Base-by-base conservation (phyloP, 176 grass and related monocot genomes). In the Olyra latifolia region DNA sequence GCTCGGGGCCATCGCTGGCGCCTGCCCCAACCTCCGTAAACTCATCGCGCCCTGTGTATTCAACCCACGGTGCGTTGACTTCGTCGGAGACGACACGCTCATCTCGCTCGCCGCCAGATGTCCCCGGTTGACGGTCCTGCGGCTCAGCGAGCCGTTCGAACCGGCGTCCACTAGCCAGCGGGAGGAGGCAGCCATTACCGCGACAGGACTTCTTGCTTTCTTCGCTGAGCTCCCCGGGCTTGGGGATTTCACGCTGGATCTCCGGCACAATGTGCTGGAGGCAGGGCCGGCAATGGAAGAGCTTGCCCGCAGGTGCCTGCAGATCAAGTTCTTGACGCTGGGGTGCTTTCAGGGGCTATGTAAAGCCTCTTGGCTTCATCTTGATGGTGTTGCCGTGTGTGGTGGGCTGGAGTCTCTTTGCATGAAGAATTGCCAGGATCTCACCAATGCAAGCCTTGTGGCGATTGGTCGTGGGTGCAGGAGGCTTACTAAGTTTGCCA, bases 261-360 rank as follows among this genome's bases (percentile, higher is more conserved):
- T 99, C 25, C 88, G 80, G 72, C 91, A 96, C 56, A 88, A 87
- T 59, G 87, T 99, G 64, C 82, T 76, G 49, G 87, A 93, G 60
- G 30, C 85, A 11, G 90, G 84, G 1, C 90, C 84, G 1, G 86
- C 90, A 2, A 87, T 99, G 74, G 97, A 99, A 44, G 56, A 45
- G 52, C 80, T 99, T 39, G 87, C 90, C 4, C 84, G 75, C 71
- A 75, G 82, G 4, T 89, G 97, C 80, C 90, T 81, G 2, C 70
- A 23, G 75, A 74, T 99, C 68, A 93, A 82, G 77, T 79, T 79
- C 56, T 62, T 99, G 54, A 88, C 90, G 16, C 72, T 99, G 50
- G 97, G 97, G 11, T 84, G 86, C 54, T 99, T 99, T 50, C 93
- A 91, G 53, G 88, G 97, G 2, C 30, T 99, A 22, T 99, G 97